Evolutionary conservation across 805 yeast genomes (phyloP), one percentile per base, ranked within the genome.

Genomic region (Barnettozyma siamensis): DNA sequence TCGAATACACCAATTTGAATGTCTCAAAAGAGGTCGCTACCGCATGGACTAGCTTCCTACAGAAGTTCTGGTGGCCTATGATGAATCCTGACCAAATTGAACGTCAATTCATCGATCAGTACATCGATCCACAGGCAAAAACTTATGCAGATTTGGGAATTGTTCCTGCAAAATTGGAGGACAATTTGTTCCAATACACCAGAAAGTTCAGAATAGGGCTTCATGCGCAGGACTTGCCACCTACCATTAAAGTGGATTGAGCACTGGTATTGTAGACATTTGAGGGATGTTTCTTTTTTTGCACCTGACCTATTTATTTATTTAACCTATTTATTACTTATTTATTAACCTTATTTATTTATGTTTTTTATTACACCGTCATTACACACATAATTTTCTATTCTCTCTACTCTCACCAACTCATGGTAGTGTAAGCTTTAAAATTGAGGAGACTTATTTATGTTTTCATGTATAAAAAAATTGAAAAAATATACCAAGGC

Each of bases 121-220:
- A 50, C 17, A 69, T 80, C 46, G 84, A 80, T 55, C 71, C 75
- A 24, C 57, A 60, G 13, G 88, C 87, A 20, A 67, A 70, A 55
- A 75, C 83, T 13, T 86, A 81, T 62, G 66, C 64, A 27, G 93
- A 86, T 57, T 72, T 86, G 53, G 93, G 86, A 34, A 77, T 87
- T 57, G 67, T 70, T 35, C 75, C 80, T 13, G 78, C 68, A 45
- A 64, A 69, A 44, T 64, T 81, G 35, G 70, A 69, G 30, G 78
- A 74, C 50, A 67, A 66, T 59, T 55, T 73, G 23, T 72, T 69
- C 55, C 62, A 59, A 38, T 74, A 73, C 52, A 66, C 70, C 48
- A 57, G 63, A 46, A 64, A 67, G 38, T 48, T 56, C 38, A 57
- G 64, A 54, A 50, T 41, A 37, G 43, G 51, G 41, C 29, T 48